Evolutionary conservation across 2,329 filamentous ascomycete genomes (phyloP), one percentile per base, ranked within the genome.

Genomic region (Fusarium sp.): DNA sequence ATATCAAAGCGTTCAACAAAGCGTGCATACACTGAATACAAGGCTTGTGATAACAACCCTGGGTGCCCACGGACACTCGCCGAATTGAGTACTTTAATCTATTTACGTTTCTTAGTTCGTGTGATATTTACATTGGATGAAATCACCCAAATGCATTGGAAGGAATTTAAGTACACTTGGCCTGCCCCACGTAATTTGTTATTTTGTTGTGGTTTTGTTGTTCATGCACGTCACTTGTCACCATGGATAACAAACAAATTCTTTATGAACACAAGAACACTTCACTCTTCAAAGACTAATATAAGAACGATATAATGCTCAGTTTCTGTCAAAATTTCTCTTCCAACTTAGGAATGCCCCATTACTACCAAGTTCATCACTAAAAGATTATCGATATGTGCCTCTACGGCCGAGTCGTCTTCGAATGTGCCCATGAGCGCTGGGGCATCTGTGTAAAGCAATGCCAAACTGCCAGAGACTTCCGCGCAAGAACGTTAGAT

Each of bases 361-460:
- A 48, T n/a, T 35, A 38, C 38, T 42, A 35, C 23, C 17, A 20
- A 41, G 37, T 37, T 18, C 37, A 18, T 30, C 35, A 40, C 27
- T 26, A 23, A 38, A 48, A 26, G 20, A 32, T 49, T 12, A n/a
- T 18, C 38, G 80, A 11, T 11, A 68, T 81, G 80, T 80, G 79
- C 54, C 66, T 55, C 14, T 78, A 79, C 70, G 41, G 65, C 11
- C 73, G 72, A 35, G 69, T 68, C 35, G 33, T 77, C 37, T 80
- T 77, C 54, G 32, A 32, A 33, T 80, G 78, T 73, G 26, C 46
- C 8, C 78, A 80, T 64, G 53, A 71, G 32, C 35, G 59, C 33
- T 78, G 75, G 79, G 76, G 78, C 35, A 64, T 67, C 17, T 66
- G 73, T 26, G 60, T 76, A 27, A 75, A 67, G 53, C 52, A 41